Evolutionary conservation across 306 rosid species (phyloP).

Genomic region (Pyrus pyrifolia): DNA sequence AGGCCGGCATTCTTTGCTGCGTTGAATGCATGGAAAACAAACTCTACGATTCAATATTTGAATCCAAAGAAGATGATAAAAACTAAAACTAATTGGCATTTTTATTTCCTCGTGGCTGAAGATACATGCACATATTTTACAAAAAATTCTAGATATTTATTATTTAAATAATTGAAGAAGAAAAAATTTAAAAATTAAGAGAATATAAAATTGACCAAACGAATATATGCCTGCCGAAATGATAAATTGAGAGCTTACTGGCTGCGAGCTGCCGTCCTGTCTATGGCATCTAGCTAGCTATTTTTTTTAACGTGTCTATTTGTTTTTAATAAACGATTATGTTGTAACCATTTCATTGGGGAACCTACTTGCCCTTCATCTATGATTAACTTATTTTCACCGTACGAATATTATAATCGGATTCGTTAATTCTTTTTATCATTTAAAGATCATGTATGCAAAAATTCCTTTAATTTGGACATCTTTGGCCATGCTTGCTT

Average conservation of each 20-base stretch:
- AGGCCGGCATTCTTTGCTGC: conserved; percentile 3
- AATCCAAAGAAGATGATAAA: neutral
- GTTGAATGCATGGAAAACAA: neutral
- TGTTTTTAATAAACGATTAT: neutral
- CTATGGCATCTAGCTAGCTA: neutral
- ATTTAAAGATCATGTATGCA: too few relatives aligned
- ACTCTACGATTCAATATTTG: neutral
- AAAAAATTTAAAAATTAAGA: neutral
- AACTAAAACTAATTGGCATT: neutral
- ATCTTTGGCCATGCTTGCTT: too few relatives aligned
- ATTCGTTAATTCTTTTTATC: too few relatives aligned
- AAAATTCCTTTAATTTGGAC: too few relatives aligned
- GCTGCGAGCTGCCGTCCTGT: neutral
- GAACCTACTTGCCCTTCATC: too few relatives aligned
- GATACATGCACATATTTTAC: neutral
- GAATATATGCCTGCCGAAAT: neutral
- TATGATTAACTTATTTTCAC: too few relatives aligned
- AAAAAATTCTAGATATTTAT: neutral
- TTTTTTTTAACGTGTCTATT: neutral
- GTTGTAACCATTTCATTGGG: too few relatives aligned
- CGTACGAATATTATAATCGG: too few relatives aligned
- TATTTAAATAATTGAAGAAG: neutral
- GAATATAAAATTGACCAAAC: neutral
- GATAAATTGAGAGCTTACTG: neutral
- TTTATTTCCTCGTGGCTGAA: neutral